Evolutionary conservation across 257 asterid species (phyloP).

Genomic region (Thymus quinquecostatus): DNA sequence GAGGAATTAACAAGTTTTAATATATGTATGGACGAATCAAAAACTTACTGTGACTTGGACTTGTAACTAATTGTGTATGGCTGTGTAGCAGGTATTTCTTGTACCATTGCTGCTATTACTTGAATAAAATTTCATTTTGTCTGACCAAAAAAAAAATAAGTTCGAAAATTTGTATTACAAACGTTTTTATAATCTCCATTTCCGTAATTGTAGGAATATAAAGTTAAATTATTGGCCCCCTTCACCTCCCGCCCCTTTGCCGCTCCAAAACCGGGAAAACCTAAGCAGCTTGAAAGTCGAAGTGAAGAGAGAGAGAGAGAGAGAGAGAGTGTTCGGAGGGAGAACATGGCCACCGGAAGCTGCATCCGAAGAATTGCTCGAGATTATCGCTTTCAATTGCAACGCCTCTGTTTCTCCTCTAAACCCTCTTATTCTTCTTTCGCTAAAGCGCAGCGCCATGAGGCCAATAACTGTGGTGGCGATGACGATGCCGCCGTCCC

Average conservation of each 20-base stretch:
- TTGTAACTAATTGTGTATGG: too few relatives aligned
- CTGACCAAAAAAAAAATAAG: too few relatives aligned
- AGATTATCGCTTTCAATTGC: constrained; percentile 16
- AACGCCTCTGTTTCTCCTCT: constrained; percentile 32
- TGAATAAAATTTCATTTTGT: too few relatives aligned
- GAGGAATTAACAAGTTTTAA: too few relatives aligned
- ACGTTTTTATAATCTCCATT: too few relatives aligned
- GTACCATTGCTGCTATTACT: too few relatives aligned
- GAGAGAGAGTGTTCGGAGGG: background rate
- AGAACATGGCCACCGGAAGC: constrained; percentile 21
- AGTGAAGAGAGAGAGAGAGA: background rate
- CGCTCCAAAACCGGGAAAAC: background rate
- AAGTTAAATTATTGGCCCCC: too few relatives aligned
- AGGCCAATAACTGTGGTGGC: constrained; percentile 17
- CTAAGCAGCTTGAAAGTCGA: background rate
- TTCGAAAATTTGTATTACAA: too few relatives aligned
- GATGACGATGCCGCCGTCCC: constrained; percentile 39
- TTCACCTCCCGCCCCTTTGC: background rate
- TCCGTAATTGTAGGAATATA: too few relatives aligned
- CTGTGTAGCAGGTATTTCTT: too few relatives aligned
- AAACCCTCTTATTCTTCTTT: constrained; percentile 23
- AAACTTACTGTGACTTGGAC: too few relatives aligned
- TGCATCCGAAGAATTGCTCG: constrained; percentile 18
- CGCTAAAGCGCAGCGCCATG: constrained; percentile 4
- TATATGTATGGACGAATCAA: too few relatives aligned